phyloP scores from a whole-genome alignment of 1,284 basidiomycete species.

The Phlebopus sp. region DNA sequence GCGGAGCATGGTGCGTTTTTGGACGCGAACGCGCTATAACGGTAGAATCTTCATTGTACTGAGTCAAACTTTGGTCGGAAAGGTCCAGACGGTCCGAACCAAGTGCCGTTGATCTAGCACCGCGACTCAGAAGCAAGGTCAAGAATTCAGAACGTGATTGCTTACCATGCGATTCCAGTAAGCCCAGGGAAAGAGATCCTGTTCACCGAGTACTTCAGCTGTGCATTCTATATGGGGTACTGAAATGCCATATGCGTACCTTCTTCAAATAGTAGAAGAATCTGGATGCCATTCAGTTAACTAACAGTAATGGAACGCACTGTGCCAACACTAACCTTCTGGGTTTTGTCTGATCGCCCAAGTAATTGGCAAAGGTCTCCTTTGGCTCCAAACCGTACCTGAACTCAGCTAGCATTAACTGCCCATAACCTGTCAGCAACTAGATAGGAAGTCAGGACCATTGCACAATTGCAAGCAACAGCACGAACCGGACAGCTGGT shows the following conservation, averaged over 20 bases:
- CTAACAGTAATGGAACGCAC: constrained; percentile 1
- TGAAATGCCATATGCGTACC: constrained; percentile 35
- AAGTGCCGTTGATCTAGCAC: constrained; percentile 57
- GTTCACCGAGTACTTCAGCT: constrained; percentile 1
- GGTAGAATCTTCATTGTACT: constrained; percentile 8
- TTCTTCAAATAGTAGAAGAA: constrained; percentile 92
- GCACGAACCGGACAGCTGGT: constrained; percentile 75
- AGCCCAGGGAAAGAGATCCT: constrained; percentile 84
- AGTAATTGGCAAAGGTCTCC: constrained; percentile 72
- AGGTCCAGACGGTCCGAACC: constrained; percentile 62
- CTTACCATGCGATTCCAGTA: constrained; percentile 86
- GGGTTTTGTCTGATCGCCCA: constrained; percentile 72
- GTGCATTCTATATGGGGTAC: background rate
- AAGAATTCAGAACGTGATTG: background rate
- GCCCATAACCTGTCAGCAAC: constrained; percentile 81
- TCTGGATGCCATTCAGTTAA: constrained; percentile 34
- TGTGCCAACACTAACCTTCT: constrained; percentile 43
- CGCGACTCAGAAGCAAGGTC: constrained; percentile 5
- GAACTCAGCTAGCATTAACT: constrained; percentile 90
- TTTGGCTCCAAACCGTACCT: constrained; percentile 85
- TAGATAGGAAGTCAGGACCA: constrained; percentile 31
- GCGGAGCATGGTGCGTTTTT: too few species aligned
- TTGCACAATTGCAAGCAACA: background rate
- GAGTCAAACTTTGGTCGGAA: constrained; percentile 43
- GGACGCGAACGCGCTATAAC: background rate